phyloP scores from a whole-genome alignment of 805 yeast species.

The Saturnispora gosingensis region DNA sequence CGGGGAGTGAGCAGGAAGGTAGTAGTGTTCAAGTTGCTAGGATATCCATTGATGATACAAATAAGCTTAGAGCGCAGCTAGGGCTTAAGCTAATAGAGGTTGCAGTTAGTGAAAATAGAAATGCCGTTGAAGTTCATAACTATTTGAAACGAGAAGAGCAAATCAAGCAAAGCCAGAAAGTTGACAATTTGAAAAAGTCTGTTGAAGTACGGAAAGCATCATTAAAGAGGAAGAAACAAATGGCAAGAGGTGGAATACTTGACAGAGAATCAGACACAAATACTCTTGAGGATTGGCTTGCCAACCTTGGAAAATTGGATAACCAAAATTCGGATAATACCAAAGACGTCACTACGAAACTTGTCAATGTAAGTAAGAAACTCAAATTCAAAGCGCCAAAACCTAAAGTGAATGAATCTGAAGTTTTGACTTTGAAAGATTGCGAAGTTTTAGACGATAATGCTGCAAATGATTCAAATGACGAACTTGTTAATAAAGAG shows the following conservation, averaged over 20 bases:
- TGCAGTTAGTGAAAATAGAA: background rate
- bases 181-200: conserved; percentile 15
- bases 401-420: background rate
- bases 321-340: conserved; percentile 3
- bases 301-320: conserved; percentile 19
- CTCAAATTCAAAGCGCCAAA: background rate
- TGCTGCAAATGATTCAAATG: conserved; percentile 22
- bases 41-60: conserved; percentile 39
- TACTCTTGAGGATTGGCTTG: conserved; percentile 28
- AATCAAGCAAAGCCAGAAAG: conserved; percentile 27
- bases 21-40: background rate
- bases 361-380: background rate
- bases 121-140: conserved; percentile 30
- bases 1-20: background rate
- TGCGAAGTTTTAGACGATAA: conserved; percentile 11
- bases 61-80: conserved; percentile 33
- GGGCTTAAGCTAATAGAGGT: conserved; percentile 31
- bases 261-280: conserved; percentile 23
- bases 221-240: conserved; percentile 17
- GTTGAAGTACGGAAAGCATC: conserved; percentile 12
- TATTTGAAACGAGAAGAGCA: conserved; percentile 25
- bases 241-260: conserved; percentile 20
- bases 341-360: background rate
- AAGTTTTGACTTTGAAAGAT: conserved; percentile 54
- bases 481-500: conserved; percentile 34